A percentile compares a stretch with the other conserved stretches of the same genome.
Evolutionary conservation across 371 early-diverging fungal species (phyloP).

Genomic region (Nematocida displodere): DNA sequence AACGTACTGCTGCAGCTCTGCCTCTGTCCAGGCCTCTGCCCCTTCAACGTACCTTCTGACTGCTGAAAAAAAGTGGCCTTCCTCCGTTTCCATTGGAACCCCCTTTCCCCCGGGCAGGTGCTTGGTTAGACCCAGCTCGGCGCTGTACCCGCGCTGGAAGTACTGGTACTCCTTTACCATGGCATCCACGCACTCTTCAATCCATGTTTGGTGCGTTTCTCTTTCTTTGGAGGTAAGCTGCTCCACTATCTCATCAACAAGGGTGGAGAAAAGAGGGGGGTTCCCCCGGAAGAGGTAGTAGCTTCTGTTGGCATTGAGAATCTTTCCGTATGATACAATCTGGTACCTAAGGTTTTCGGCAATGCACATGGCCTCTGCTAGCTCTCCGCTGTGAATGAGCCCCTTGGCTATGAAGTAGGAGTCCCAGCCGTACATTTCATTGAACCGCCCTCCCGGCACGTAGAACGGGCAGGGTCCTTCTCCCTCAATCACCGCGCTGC

Average conservation of each 20-base stretch:
- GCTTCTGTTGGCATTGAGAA: slow-evolving; percentile 76
- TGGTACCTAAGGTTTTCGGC: slow-evolving; percentile 71
- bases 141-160: slow-evolving; percentile 49
- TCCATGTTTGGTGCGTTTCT: slow-evolving; percentile 15
- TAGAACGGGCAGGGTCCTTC: slow-evolving; percentile 66
- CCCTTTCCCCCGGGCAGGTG: slow-evolving; percentile 50
- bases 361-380: slow-evolving; percentile 68
- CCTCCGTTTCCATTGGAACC: slow-evolving; percentile 47
- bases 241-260: slow-evolving; percentile 29
- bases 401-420: slow-evolving; percentile 76
- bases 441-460: slow-evolving; percentile 80
- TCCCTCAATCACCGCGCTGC: neutral
- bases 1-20: slow-evolving; percentile 67
- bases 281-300: slow-evolving; percentile 80
- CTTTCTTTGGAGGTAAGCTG: slow-evolving; percentile 36
- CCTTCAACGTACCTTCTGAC: slow-evolving; percentile 64
- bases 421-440: slow-evolving; percentile 85
- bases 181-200: slow-evolving; percentile 34
- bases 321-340: slow-evolving; percentile 72
- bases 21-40: slow-evolving; percentile 73
- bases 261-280: slow-evolving; percentile 68
- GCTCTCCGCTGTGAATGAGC: slow-evolving; percentile 69
- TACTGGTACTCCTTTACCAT: slow-evolving; percentile 45
- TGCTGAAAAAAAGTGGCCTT: slow-evolving; percentile 34
- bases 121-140: slow-evolving; percentile 13